Conservation (phyloP, 768 basidiomycete genomes). For the Coprinellus micaceus region DNA sequence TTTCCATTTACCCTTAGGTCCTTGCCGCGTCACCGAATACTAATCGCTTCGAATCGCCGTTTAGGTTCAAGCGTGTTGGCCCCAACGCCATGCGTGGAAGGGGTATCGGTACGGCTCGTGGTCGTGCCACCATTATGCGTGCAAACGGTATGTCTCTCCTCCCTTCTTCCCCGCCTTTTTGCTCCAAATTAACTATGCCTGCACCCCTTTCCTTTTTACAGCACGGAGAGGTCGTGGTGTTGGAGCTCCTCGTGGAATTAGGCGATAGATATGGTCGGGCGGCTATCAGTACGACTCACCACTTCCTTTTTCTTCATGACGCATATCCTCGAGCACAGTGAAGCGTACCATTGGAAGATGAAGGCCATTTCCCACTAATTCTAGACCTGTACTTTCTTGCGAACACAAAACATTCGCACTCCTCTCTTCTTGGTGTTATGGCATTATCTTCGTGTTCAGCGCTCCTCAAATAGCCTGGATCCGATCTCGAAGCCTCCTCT, state of each 20-base stretch:
- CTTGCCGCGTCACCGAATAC: no score
- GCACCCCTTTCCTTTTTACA: conserved; percentile 32
- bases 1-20: no score
- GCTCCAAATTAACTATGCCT: conserved; percentile 13
- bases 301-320: background rate
- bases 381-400: no score
- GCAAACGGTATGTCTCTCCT: conserved; percentile 59
- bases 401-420: no score
- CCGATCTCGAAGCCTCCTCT: no score
- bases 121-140: conserved; percentile 97
- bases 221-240: conserved; percentile 88
- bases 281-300: background rate
- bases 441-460: no score
- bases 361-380: no score
- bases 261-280: conserved; percentile 50
- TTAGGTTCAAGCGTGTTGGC: conserved; percentile 97
- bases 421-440: no score
- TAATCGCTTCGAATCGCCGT: no score
- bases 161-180: conserved; percentile 3
- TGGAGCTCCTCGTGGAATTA: conserved; percentile 71
- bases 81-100: conserved; percentile 98
- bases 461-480: no score
- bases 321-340: no score
- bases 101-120: conserved; percentile 98
- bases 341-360: no score